Percentiles rank a stretch among this genome's conserved stretches.
Evolutionary conservation across 257 asterid species (phyloP).

Genomic region (Verbena officinalis): DNA sequence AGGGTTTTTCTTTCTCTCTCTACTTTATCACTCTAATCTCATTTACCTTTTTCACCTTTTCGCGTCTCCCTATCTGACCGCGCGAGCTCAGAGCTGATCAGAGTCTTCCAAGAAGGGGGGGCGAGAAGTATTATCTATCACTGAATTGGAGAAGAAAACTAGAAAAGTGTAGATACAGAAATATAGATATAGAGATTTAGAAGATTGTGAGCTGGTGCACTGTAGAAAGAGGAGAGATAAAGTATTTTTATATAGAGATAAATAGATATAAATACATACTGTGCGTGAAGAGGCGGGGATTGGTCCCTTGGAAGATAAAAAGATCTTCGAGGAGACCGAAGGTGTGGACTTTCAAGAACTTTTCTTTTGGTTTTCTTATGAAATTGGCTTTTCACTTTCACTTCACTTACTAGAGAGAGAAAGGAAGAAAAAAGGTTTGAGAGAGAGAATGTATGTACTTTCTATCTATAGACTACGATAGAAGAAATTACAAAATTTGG

Average conservation of each 20-base stretch:
- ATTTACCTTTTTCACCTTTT: background rate
- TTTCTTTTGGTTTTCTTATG: background rate
- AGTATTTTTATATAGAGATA: background rate
- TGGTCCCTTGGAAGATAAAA: background rate
- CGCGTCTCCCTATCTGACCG: conserved; percentile 16
- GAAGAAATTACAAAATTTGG: no score
- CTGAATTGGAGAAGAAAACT: background rate
- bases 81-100: conserved; percentile 40
- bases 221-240: background rate
- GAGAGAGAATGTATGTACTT: no score
- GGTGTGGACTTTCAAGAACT: background rate
- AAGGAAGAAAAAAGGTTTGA: no score
- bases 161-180: conserved; percentile 5
- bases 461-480: no score
- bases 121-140: background rate
- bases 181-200: conserved; percentile 9
- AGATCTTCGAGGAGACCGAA: background rate
- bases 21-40: background rate
- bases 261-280: background rate
- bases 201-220: conserved; percentile 8
- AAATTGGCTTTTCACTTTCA: background rate
- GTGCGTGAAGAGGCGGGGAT: background rate
- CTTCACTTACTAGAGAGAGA: background rate
- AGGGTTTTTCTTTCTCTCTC: conserved; percentile 29
- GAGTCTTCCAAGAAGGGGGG: conserved; percentile 33